Evolutionary conservation across 2,329 filamentous ascomycete genomes (phyloP), one percentile per base, ranked within the genome.

Genomic region (Biscogniauxia mediterranea): DNA sequence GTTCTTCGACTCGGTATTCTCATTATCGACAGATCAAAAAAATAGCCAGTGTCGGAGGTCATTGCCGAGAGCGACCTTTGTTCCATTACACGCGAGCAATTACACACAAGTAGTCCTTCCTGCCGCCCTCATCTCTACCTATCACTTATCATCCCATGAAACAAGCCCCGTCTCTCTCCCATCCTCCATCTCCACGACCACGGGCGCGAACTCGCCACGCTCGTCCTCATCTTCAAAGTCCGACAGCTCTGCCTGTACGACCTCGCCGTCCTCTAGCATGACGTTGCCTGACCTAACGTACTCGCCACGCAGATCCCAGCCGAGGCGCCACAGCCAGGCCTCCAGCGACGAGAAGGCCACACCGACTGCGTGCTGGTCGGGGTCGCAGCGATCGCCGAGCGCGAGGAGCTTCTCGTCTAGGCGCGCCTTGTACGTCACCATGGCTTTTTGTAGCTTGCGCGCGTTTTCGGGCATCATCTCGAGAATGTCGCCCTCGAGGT

Each of bases 221-320:
- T 83, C 80, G 59, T 85, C 83, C 63, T 85, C 84, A 1, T 78
- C 81, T 62, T 83, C 80, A 49, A 85, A 76, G 53, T 85, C 82
- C 1, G 76, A 74, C 57, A 82, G 71, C 68, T 81, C 79, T 2
- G 79, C 70, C 57, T 81, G 77, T 0, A 83, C 76, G 63, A 81
- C 69, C 71, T 85, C 78, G 25, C 83, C 80, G 65, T 85, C 82
- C 62, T 85, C 82, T 55, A 84, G 75, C 74, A 80, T 83, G 25
- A 82, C 70, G 57, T 75, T 79, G 1, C 82, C 82, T 20, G 75
- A 75, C 3, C 81, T 76, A 5, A 83, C 69, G 64, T 83, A 83
- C 60, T 83, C 77, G 7, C 76, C 79, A 17, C 78, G 70, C 13
- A 88, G 71, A 58, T 88, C 83, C 86, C 85, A 88, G 3, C 80